Base-by-base conservation (phyloP, 75 land plant genomes). In the Ceratopteris richardii region DNA sequence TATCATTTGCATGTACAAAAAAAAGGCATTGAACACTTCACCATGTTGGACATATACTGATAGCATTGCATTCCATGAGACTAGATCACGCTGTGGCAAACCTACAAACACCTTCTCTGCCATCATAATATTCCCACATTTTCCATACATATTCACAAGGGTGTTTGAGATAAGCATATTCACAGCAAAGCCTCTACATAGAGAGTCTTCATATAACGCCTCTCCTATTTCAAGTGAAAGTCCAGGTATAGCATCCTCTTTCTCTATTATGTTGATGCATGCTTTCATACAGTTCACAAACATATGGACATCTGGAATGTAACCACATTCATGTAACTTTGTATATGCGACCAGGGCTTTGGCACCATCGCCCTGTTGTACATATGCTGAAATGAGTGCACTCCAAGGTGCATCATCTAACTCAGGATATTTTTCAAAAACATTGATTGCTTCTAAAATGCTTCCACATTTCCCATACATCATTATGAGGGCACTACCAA, bases 61-160 rank as follows among this genome's bases (percentile, higher is more conserved):
- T n/a, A 80, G 54, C 54, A 84, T 40, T 13, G 67, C 55, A 62
- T 81, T 81, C 78, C 76, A 77, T 12, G 81, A 71, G 10, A 78
- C 74, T 19, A 72, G 61, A 42, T 46, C 67, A 55, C 65, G 71
- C 4, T 17, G 25, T 0, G 72, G 67, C 67, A 84, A 71, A 33
- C 60, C 72, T 2, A 74, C 68, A 46, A 84, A 84, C 46, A 68
- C 58, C 12, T 24, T 19, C 22, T 57, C 11, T 6, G 66, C 78
- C 44, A 68, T 79, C 20, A 67, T 66, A 37, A 81, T 31, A 2
- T 61, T 53, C 9, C 76, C 74, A 54, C 52, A 10, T 58, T 77
- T 71, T 18, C 65, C 79, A 56, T 58, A 77, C 66, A 80, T 46
- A 11, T 68, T 69, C 62, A 84, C 39, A 57, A 84, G 58, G 7